A percentile compares a stretch with the other conserved stretches of the same genome.
Evolutionary conservation across 106 monocot species (phyloP).

Genomic region (Acorus gramineus): DNA sequence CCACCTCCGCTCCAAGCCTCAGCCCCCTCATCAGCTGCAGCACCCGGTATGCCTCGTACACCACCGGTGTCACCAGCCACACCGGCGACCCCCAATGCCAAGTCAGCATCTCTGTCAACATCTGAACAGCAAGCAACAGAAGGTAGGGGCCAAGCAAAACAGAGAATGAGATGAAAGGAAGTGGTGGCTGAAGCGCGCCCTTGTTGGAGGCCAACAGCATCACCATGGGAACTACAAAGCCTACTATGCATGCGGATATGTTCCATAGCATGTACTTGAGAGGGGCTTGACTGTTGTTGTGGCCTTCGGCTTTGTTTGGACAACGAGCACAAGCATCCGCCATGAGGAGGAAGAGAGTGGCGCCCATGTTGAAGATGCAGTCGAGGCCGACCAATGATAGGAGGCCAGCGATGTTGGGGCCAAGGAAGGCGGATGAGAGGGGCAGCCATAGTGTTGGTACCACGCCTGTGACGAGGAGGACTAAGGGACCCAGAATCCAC

Average conservation of each 20-base stretch:
- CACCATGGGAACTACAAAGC: constrained; percentile 48
- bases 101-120: constrained; percentile 70
- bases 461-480: constrained; percentile 73
- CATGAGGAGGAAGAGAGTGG: constrained; percentile 84
- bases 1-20: constrained; percentile 46
- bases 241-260: constrained; percentile 46
- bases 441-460: constrained; percentile 82
- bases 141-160: constrained; percentile 80
- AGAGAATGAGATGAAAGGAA: constrained; percentile 50
- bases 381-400: constrained; percentile 84
- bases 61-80: constrained; percentile 81
- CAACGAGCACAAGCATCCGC: constrained; percentile 68
- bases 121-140: constrained; percentile 60
- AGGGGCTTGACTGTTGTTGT: constrained; percentile 25
- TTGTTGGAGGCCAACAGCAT: constrained; percentile 32
- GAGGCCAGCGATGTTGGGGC: constrained; percentile 67
- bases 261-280: constrained; percentile 69
- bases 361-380: constrained; percentile 91
- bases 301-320: constrained; percentile 7
- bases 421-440: constrained; percentile 64
- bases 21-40: constrained; percentile 90
- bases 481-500: constrained; percentile 77
- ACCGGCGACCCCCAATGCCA: constrained; percentile 96
- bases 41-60: constrained; percentile 78
- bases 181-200: constrained; percentile 39